A percentile compares a stretch with the other conserved stretches of the same genome.
phyloP scores from a whole-genome alignment of 768 basidiomycete genomes.

The Cyclocybe cylindracea region DNA sequence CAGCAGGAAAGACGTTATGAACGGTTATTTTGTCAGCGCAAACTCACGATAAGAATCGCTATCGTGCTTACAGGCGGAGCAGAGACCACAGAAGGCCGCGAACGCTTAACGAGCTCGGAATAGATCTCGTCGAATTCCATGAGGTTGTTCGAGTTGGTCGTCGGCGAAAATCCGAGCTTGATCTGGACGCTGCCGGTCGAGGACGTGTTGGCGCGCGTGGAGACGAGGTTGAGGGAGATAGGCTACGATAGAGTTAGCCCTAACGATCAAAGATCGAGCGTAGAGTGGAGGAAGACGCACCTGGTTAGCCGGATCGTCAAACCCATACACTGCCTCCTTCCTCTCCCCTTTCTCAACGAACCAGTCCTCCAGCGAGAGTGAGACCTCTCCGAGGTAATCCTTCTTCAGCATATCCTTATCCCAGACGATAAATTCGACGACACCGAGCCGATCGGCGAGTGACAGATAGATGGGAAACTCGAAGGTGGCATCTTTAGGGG shows the following conservation, averaged over 20 bases:
- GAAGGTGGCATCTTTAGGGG: constrained; percentile 77
- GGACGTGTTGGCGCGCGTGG: constrained; percentile 40
- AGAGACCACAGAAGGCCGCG: constrained; percentile 68
- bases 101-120: constrained; percentile 60
- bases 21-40: not conserved
- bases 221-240: constrained; percentile 39
- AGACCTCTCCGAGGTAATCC: constrained; percentile 92
- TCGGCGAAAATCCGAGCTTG: constrained; percentile 49
- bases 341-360: constrained; percentile 45
- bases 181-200: constrained; percentile 42
- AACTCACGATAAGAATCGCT: constrained; percentile 6
- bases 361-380: constrained; percentile 81
- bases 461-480: constrained; percentile 86
- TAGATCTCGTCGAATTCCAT: constrained; percentile 64
- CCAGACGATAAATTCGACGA: constrained; percentile 88
- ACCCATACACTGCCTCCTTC: constrained; percentile 41
- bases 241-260: constrained; percentile 21
- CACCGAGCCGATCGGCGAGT: constrained; percentile 69
- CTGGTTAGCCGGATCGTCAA: constrained; percentile 66
- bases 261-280: not conserved
- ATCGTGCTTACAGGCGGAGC: constrained; percentile 66
- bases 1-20: not conserved
- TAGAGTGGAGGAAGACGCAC: constrained; percentile 39
- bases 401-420: constrained; percentile 89
- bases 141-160: constrained; percentile 41